These are phyloP conservation scores for Fusarium gaditjirri DNA, from an alignment of 2,329 filamentous ascomycete genomes.

Conservation along the genomic window DNA sequence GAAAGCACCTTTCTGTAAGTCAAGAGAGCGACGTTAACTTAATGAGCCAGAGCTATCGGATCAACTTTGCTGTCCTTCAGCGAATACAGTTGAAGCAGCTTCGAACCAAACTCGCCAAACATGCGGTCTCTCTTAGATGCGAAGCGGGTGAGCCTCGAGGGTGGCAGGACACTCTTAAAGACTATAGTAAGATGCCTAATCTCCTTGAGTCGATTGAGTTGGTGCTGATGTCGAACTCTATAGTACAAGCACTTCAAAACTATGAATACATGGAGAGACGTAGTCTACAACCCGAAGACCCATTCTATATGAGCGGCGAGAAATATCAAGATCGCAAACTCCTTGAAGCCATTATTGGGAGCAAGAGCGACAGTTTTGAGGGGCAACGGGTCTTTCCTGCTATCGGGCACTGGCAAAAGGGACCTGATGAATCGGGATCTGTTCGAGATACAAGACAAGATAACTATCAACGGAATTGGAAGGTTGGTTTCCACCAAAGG, in stretches of 20 bases:
- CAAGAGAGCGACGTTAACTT: accelerated
- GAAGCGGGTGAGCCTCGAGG: neutral
- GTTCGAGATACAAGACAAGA: neutral
- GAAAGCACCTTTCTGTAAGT: accelerated
- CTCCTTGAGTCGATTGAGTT: accelerated
- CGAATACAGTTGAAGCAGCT: neutral
- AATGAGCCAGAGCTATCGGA: neutral
- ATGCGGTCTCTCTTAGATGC: neutral
- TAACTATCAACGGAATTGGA: neutral
- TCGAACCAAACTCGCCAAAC: neutral
- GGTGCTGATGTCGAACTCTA: neutral
- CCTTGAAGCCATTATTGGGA: neutral
- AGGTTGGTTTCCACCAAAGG: neutral
- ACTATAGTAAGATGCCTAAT: neutral
- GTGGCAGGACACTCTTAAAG: neutral
- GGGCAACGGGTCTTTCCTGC: neutral
- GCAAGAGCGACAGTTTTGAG: neutral
- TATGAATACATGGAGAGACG: neutral
- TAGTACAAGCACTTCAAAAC: neutral
- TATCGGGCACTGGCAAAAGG: neutral
- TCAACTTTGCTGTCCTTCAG: neutral
- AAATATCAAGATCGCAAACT: neutral
- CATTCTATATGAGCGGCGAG: neutral
- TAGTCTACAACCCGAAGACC: neutral
- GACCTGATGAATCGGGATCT: neutral